Evolutionary conservation across 306 rosid species (phyloP).

Genomic region (Dalbergia cochinchinensis): DNA sequence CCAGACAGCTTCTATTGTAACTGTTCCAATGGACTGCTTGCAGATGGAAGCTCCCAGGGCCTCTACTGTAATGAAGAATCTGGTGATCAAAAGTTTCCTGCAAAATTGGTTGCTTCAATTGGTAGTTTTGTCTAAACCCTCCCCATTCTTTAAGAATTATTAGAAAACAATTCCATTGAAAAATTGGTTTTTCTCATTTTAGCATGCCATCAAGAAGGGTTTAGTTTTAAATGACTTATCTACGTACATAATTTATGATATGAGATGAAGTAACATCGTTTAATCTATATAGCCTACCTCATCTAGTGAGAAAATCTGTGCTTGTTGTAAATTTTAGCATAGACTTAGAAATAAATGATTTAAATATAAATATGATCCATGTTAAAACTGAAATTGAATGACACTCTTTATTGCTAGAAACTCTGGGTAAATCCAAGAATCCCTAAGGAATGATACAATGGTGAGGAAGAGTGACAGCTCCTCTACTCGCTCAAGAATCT

Average conservation of each 20-base stretch:
- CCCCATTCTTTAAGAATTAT: background rate
- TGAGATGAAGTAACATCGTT: background rate
- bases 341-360: too few species aligned
- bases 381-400: too few species aligned
- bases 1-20: constrained; percentile 43
- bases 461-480: too few species aligned
- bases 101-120: constrained; percentile 33
- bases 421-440: too few species aligned
- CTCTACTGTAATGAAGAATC: background rate
- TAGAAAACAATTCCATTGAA: background rate
- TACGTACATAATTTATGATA: background rate
- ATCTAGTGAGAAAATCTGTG: too few species aligned
- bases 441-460: too few species aligned
- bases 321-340: too few species aligned
- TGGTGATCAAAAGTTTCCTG: background rate
- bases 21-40: constrained; percentile 22
- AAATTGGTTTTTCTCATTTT: background rate
- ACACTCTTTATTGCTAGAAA: too few species aligned
- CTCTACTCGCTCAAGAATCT: too few species aligned
- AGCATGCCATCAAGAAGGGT: background rate
- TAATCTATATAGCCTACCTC: background rate
- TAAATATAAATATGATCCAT: too few species aligned
- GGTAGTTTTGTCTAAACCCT: background rate
- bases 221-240: background rate
- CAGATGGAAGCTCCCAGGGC: background rate